A percentile compares a stretch with the other conserved stretches of the same genome.
Evolutionary conservation across 306 rosid species (phyloP).

Genomic region (Urtica urens): DNA sequence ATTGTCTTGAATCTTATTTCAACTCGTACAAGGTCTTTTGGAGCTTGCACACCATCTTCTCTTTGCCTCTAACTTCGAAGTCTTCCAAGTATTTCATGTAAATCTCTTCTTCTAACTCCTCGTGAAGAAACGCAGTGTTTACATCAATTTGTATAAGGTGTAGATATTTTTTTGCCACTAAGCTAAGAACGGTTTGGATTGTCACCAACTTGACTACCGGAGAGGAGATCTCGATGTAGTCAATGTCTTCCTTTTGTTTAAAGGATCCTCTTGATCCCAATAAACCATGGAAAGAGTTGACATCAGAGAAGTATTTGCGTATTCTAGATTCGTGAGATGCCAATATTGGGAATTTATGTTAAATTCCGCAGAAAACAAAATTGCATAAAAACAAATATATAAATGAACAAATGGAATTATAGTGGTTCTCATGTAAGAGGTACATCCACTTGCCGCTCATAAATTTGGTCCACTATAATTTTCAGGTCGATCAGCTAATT

Average conservation of each 20-base stretch:
- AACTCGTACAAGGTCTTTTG: too few relatives aligned
- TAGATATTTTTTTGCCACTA: conserved; percentile 1
- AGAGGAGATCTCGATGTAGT: neutral
- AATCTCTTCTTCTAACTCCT: neutral
- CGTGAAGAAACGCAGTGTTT: neutral
- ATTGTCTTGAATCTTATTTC: too few relatives aligned
- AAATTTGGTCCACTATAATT: too few relatives aligned
- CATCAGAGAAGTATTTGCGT: conserved; percentile 83
- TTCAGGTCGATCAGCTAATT: too few relatives aligned
- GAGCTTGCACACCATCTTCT: conserved; percentile 1
- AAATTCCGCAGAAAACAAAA: too few relatives aligned
- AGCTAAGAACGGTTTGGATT: neutral
- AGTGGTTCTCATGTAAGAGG: too few relatives aligned
- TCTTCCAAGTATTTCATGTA: neutral
- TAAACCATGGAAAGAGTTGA: conserved; percentile 81
- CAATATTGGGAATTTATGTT: too few relatives aligned
- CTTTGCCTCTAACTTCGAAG: neutral
- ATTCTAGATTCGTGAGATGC: conserved; percentile 91
- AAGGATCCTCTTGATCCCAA: conserved; percentile 97
- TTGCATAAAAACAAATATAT: too few relatives aligned
- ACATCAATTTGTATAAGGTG: neutral
- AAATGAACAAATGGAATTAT: too few relatives aligned
- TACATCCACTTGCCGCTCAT: too few relatives aligned
- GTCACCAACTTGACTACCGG: neutral
- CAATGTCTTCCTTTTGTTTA: too few relatives aligned